phyloP scores from a whole-genome alignment of 2,329 filamentous ascomycete species.

The Albifimbria verrucaria region DNA sequence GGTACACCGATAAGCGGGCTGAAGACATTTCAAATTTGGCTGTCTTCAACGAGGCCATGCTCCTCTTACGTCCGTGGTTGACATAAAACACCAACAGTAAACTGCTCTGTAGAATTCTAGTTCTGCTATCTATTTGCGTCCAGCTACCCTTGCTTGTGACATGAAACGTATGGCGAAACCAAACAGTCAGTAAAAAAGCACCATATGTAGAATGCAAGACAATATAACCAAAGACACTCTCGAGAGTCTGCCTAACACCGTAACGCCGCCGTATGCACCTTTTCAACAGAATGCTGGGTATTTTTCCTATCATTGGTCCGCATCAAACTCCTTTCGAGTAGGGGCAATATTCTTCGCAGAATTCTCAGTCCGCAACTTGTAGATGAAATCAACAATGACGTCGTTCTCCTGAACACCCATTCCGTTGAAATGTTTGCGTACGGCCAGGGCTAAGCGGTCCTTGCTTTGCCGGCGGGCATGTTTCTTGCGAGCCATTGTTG shows the following conservation, averaged over 20 bases:
- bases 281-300: neutral
- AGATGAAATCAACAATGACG: slow-evolving; percentile 75
- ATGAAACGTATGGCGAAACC: too few species aligned
- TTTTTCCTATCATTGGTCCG: slow-evolving; percentile 4
- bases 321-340: slow-evolving; percentile 19
- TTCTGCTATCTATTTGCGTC: too few species aligned
- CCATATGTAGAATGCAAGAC: too few species aligned
- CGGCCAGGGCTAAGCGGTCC: slow-evolving; percentile 66
- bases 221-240: too few species aligned
- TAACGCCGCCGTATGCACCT: slow-evolving; percentile 7
- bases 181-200: too few species aligned
- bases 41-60: too few species aligned
- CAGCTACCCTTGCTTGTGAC: too few species aligned
- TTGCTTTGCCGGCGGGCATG: slow-evolving; percentile 65
- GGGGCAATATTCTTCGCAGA: slow-evolving; percentile 13
- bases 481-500: slow-evolving; percentile 69
- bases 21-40: too few species aligned
- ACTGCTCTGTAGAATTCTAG: too few species aligned
- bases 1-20: too few species aligned
- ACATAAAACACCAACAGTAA: too few species aligned
- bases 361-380: slow-evolving; percentile 53
- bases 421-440: slow-evolving; percentile 81
- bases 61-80: too few species aligned
- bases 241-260: slow-evolving; percentile 5
- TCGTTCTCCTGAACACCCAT: slow-evolving; percentile 78